These are phyloP conservation scores for Aureobasidium namibiae DNA, from an alignment of 2,329 filamentous ascomycete species.

Conservation along the genomic window DNA sequence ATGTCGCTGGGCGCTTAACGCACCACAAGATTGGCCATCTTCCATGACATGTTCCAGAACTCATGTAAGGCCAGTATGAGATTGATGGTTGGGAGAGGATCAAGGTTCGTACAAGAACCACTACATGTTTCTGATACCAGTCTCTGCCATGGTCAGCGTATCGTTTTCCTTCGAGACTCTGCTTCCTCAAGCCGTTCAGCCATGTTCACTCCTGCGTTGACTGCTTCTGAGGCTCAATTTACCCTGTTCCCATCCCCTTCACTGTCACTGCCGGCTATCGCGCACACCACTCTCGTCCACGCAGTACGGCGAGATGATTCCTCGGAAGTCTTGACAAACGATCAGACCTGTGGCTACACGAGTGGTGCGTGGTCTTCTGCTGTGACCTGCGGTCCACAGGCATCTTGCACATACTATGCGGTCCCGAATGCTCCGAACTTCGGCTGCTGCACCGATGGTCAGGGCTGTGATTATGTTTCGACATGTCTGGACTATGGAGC, in stretches of 20 bases:
- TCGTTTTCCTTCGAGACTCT: neutral
- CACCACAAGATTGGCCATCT: neutral
- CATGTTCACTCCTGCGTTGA: neutral
- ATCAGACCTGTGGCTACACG: conserved; percentile 7
- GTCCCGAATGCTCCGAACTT: conserved; percentile 5
- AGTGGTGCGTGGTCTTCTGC: conserved; percentile 10
- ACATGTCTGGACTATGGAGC: conserved; percentile 6
- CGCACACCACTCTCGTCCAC: neutral
- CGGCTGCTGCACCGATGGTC: conserved; percentile 5
- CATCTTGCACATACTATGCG: conserved; percentile 8
- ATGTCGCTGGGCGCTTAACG: neutral
- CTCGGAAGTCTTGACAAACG: neutral
- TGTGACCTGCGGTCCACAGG: neutral
- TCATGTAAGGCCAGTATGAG: neutral
- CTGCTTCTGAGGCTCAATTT: neutral
- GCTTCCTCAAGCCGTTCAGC: neutral
- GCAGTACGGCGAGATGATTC: neutral
- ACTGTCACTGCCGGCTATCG: neutral
- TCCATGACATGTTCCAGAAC: neutral
- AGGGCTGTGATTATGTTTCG: conserved; percentile 9
- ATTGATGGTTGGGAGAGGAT: neutral
- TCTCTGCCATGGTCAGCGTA: neutral
- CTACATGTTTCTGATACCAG: neutral
- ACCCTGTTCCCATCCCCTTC: neutral
- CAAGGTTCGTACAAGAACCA: neutral